phyloP scores from a whole-genome alignment of 2,329 filamentous ascomycete genomes.

The Alternaria infectoria region DNA sequence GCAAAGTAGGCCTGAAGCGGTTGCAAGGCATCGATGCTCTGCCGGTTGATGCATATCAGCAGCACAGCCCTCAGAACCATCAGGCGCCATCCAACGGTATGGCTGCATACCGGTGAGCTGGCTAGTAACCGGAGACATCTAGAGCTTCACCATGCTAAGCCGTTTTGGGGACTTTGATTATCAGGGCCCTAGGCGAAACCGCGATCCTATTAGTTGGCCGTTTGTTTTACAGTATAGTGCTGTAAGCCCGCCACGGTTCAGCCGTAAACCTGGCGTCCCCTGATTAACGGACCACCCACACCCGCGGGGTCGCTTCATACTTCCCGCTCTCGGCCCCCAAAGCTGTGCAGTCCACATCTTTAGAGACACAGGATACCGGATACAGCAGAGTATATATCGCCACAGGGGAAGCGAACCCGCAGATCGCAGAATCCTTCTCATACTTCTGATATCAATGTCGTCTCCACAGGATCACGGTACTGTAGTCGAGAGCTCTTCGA shows the following conservation, averaged over 20 bases:
- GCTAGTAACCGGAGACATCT: constrained; percentile 11
- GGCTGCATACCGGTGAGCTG: constrained; percentile 38
- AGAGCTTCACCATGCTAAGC: constrained; percentile 18
- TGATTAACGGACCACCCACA: constrained; percentile 28
- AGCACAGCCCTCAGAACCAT: constrained; percentile 30
- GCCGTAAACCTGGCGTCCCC: constrained; percentile 34
- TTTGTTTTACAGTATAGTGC: constrained; percentile 29
- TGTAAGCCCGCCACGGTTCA: constrained; percentile 38
- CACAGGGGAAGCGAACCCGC: constrained; percentile 26
- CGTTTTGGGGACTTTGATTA: constrained; percentile 12
- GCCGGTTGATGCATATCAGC: constrained; percentile 28
- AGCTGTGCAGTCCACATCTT: constrained; percentile 21
- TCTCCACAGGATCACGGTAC: constrained; percentile 25
- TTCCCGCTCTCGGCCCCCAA: constrained; percentile 41
- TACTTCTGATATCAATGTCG: constrained; percentile 24
- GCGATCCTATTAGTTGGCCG: constrained; percentile 27
- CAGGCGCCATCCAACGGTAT: constrained; percentile 14
- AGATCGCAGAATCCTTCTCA: constrained; percentile 19
- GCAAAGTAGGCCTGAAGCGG: constrained; percentile 30
- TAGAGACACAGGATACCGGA: constrained; percentile 20
- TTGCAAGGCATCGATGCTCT: constrained; percentile 24
- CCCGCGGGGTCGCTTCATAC: constrained; percentile 29
- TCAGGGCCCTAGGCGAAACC: constrained; percentile 11
- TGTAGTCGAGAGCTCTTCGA: constrained; percentile 36
- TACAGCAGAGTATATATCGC: constrained; percentile 36